phyloP scores from a whole-genome alignment of 1,284 basidiomycete species.

The Cryptococcus sp. region DNA sequence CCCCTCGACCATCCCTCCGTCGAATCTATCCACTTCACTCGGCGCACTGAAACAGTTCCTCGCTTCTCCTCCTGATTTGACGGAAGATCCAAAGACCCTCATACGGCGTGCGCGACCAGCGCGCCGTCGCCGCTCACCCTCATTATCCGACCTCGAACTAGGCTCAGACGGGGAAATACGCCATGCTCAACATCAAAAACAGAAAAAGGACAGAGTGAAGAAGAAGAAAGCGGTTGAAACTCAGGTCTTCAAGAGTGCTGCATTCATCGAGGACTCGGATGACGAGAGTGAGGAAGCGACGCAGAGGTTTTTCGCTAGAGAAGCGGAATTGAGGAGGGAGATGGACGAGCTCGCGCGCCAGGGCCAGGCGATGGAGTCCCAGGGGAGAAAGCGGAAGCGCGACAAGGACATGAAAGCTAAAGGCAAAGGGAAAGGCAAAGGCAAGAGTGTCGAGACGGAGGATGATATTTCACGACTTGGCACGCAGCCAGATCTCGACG shows the following conservation, averaged over 20 bases:
- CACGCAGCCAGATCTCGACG: too few relatives aligned
- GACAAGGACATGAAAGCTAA: slow-evolving; percentile 3
- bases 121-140: slow-evolving; percentile 3
- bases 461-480: background rate
- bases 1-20: slow-evolving; percentile 33
- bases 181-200: background rate
- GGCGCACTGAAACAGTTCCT: slow-evolving; percentile 44
- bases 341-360: slow-evolving; percentile 58
- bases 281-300: slow-evolving; percentile 59
- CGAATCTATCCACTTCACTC: slow-evolving; percentile 30
- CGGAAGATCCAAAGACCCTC: slow-evolving; percentile 38
- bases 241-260: slow-evolving; percentile 78
- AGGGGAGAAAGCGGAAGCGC: slow-evolving; percentile 10
- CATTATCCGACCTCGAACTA: slow-evolving; percentile 56
- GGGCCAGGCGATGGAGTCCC: slow-evolving; percentile 12
- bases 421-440: background rate
- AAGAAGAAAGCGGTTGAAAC: slow-evolving; percentile 60
- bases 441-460: background rate
- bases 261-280: slow-evolving; percentile 87
- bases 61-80: slow-evolving; percentile 22
- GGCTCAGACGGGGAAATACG: slow-evolving; percentile 63
- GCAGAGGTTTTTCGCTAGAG: slow-evolving; percentile 70
- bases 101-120: slow-evolving; percentile 21
- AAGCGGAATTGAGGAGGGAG: slow-evolving; percentile 62
- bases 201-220: background rate